Base-by-base conservation (phyloP, 2,329 filamentous ascomycete genomes). In the Penicillium rolfsii region DNA sequence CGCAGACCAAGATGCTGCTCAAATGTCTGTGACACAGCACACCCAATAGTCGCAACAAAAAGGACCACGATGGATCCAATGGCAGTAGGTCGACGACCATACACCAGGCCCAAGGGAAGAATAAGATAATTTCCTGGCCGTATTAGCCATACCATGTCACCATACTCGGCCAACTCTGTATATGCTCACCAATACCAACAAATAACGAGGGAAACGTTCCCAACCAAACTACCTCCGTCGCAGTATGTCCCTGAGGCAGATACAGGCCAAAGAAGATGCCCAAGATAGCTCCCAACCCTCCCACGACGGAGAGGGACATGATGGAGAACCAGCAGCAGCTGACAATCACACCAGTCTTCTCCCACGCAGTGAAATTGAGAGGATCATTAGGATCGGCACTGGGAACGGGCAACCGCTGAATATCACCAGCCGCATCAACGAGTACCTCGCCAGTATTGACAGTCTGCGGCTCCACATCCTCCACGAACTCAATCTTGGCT, bases 121-220 rank as follows among this genome's bases (percentile, higher is more conserved):
- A 78, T 74, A n/a, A 78, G 60, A 58, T 76, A 78, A 59, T 74
- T 71, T 9, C 69, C 71, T 72, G 22, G 3, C 4, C 4, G 22
- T 28, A 41, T 53, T 53, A 53, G 50, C 50, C 50, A 53, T 53
- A n/a, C 35, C 50, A 28, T 26, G 33, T 53, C 50, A 41, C 24
- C 19, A 16, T 16, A 4, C 36, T 36, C 1, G 16, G 16, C 4
- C 4, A 1, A 40, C 14, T 16, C 26, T 19, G 4, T 33, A 11
- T 16, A 19, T 40, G 30, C 69, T 63, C 64, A 71, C 76, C 77
- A 28, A 79, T 67, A 19, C 76, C 76, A 53, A 79, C 77, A 57
- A 78, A 77, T 7, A 80, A 63, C 2, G 75, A 74, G 0, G 77
- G 77, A 43, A 76, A 74, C 0, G 75, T 79, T 0, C 73, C 67